Evolutionary conservation across 2,329 filamentous ascomycete species (phyloP).

Genomic region (Calonectria montana): DNA sequence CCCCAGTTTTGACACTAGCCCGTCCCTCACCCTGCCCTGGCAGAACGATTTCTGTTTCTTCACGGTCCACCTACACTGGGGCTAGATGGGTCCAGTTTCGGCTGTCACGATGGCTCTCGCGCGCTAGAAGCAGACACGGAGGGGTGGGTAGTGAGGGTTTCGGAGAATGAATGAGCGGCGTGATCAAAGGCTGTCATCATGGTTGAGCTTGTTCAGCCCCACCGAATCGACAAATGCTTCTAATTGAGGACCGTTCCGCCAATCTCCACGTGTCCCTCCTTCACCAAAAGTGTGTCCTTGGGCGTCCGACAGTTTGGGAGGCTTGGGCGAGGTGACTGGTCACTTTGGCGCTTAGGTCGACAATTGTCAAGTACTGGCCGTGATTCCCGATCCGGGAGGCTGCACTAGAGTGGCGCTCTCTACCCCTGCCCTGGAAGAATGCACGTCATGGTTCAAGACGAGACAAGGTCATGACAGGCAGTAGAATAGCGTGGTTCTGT

Average conservation of each 20-base stretch:
- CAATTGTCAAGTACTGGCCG: constrained; percentile 20
- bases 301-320: constrained; percentile 21
- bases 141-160: constrained; percentile 4
- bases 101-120: constrained; percentile 28
- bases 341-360: constrained; percentile 31
- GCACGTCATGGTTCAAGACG: constrained; percentile 45
- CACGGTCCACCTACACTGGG: constrained; percentile 15
- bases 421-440: constrained; percentile 33
- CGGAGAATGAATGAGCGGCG: not conserved
- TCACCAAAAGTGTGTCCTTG: constrained; percentile 16
- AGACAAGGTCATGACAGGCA: constrained; percentile 39
- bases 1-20: not conserved
- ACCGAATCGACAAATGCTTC: constrained; percentile 22
- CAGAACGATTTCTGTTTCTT: constrained; percentile 22
- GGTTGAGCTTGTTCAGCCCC: not conserved
- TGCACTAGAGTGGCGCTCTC: constrained; percentile 33
- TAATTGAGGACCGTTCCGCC: constrained; percentile 30
- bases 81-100: constrained; percentile 27
- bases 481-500: constrained; percentile 35
- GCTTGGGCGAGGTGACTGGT: constrained; percentile 35
- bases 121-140: constrained; percentile 32
- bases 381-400: constrained; percentile 36
- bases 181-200: constrained; percentile 9
- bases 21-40: constrained; percentile 1
- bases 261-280: constrained; percentile 31